phyloP scores from a whole-genome alignment of 768 basidiomycete species.

The Sporobolomyces pararoseus region DNA sequence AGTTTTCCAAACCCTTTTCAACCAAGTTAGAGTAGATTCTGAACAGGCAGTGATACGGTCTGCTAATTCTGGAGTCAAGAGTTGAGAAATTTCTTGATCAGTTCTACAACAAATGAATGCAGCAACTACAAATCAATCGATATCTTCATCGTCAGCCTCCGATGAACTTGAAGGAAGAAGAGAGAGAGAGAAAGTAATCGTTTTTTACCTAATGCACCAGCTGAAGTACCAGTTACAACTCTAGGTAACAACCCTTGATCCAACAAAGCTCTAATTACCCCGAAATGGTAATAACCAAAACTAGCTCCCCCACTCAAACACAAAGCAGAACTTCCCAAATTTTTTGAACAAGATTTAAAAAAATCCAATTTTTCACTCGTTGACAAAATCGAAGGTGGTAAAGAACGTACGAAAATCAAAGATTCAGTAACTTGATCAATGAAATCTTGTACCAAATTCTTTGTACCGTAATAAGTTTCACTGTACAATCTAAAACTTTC shows the following conservation, averaged over 20 bases:
- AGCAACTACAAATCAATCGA: slow-evolving; percentile 43
- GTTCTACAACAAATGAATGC: slow-evolving; percentile 79
- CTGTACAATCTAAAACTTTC: slow-evolving; percentile 73
- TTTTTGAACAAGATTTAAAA: slow-evolving; percentile 82
- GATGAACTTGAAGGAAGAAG: not conserved
- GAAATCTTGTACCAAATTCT: slow-evolving; percentile 69
- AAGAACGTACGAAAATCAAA: slow-evolving; percentile 69
- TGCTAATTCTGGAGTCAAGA: slow-evolving; percentile 79
- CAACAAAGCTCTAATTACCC: slow-evolving; percentile 85
- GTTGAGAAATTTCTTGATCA: slow-evolving; percentile 71
- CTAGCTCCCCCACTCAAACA: slow-evolving; percentile 92
- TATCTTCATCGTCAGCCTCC: too few relatives aligned
- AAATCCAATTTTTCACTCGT: slow-evolving; percentile 87
- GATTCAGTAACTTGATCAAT: slow-evolving; percentile 60
- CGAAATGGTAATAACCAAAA: slow-evolving; percentile 66
- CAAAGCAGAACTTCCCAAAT: slow-evolving; percentile 83
- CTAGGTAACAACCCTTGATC: slow-evolving; percentile 80
- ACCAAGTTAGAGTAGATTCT: slow-evolving; percentile 59
- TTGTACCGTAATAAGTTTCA: slow-evolving; percentile 88
- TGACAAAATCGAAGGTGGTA: slow-evolving; percentile 60
- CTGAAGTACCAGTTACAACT: slow-evolving; percentile 90
- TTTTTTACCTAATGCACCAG: slow-evolving; percentile 67
- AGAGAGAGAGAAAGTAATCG: not conserved
- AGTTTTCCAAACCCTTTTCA: slow-evolving; percentile 64
- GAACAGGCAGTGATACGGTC: slow-evolving; percentile 61